Percentiles rank a stretch among this genome's conserved stretches.
phyloP scores from a whole-genome alignment of 371 early-diverging fungal species.

The Mucor irregularis region DNA sequence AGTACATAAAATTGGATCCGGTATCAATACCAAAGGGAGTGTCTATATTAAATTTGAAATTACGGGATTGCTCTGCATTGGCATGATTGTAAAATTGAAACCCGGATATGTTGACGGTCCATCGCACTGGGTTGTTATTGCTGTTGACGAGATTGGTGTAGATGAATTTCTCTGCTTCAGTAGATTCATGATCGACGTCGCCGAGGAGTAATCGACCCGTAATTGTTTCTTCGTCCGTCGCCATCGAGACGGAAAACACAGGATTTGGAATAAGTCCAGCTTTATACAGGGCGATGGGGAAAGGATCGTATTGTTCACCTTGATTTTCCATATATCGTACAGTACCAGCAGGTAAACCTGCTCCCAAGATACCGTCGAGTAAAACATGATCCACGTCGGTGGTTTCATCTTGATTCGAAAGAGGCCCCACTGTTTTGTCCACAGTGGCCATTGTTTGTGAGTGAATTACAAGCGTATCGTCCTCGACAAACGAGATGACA shows the following conservation, averaged over 20 bases:
- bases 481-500: constrained; percentile 45
- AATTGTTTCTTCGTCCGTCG: constrained; percentile 2
- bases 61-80: background rate
- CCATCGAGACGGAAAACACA: constrained; percentile 41
- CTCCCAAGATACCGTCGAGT: constrained; percentile 34
- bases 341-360: constrained; percentile 36
- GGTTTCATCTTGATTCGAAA: constrained; percentile 31
- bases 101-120: constrained; percentile 22
- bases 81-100: constrained; percentile 26
- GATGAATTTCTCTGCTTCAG: constrained; percentile 28
- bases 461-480: constrained; percentile 44
- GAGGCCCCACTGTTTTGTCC: constrained; percentile 4
- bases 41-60: constrained; percentile 21
- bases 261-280: constrained; percentile 35
- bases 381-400: constrained; percentile 39
- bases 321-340: constrained; percentile 2
- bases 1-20: constrained; percentile 47
- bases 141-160: constrained; percentile 24
- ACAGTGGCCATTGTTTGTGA: constrained; percentile 43
- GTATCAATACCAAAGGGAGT: constrained; percentile 39
- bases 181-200: constrained; percentile 39
- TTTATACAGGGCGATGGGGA: constrained; percentile 31
- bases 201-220: constrained; percentile 65
- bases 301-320: constrained; percentile 20
- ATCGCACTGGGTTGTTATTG: constrained; percentile 12